Evolutionary conservation across 176 grass and related monocot genomes (phyloP).

Genomic region (Triticum timopheevii): DNA sequence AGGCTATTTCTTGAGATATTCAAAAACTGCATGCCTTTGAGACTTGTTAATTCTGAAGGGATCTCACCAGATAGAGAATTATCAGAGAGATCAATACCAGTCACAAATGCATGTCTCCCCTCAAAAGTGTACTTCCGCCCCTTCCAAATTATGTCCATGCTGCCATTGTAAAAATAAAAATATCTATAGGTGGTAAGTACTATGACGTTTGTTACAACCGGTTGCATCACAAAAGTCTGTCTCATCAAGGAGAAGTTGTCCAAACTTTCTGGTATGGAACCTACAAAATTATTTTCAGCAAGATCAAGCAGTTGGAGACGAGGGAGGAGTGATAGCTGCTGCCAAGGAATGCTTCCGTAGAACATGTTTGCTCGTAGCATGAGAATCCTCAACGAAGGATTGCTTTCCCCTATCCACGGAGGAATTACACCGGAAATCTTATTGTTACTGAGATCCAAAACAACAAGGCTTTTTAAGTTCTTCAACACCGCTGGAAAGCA

Average conservation of each 20-base stretch:
- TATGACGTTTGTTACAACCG: neutral
- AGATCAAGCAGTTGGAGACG: neutral
- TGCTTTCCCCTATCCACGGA: neutral
- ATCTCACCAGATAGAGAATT: neutral
- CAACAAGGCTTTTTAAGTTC: too few relatives aligned
- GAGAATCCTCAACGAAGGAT: neutral
- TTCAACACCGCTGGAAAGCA: too few relatives aligned
- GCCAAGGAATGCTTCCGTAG: neutral
- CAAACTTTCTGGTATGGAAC: neutral
- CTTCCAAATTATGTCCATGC: neutral
- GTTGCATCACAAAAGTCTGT: neutral
- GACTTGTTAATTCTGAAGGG: too few relatives aligned
- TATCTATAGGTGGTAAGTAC: neutral
- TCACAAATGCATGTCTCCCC: neutral
- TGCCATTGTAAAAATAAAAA: neutral
- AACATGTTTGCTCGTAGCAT: neutral
- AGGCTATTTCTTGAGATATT: too few relatives aligned
- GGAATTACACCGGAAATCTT: neutral
- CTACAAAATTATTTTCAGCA: neutral
- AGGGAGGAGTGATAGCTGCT: neutral
- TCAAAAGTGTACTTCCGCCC: neutral
- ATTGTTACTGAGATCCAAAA: neutral
- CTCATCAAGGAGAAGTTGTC: neutral
- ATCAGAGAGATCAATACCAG: neutral
- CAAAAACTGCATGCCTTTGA: too few relatives aligned